These are phyloP conservation scores for Heimioporus sp. DNA, from an alignment of 768 basidiomycete species.

Conservation along the genomic window DNA sequence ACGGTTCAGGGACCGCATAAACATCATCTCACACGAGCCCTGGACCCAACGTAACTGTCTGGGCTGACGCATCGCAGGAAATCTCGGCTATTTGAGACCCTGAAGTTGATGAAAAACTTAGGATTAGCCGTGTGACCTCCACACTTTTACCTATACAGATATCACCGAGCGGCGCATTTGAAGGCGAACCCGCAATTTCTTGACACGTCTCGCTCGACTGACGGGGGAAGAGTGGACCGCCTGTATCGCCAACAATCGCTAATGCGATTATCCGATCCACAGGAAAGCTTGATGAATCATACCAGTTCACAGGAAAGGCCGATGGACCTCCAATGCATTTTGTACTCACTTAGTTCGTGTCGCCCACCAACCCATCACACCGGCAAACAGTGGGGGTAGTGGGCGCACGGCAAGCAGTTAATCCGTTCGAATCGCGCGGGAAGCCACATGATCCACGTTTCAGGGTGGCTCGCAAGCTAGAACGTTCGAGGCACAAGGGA, in stretches of 20 bases:
- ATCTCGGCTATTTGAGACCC: slow-evolving; percentile 54
- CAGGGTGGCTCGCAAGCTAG: too few species aligned
- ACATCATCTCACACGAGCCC: slow-evolving; percentile 64
- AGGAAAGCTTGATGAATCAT: not conserved
- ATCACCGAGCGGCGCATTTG: slow-evolving; percentile 34
- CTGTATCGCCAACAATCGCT: not conserved
- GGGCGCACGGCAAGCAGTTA: too few species aligned
- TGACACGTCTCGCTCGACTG: slow-evolving; percentile 25
- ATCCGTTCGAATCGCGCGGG: too few species aligned
- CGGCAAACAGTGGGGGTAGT: too few species aligned
- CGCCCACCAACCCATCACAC: too few species aligned
- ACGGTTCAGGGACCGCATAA: slow-evolving; percentile 47
- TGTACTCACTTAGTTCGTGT: too few species aligned
- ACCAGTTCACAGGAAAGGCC: not conserved
- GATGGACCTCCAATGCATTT: too few species aligned
- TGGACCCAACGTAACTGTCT: slow-evolving; percentile 39
- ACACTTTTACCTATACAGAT: slow-evolving; percentile 50
- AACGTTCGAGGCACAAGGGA: too few species aligned
- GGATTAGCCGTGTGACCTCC: slow-evolving; percentile 58
- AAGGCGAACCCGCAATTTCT: slow-evolving; percentile 29
- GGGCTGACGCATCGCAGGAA: slow-evolving; percentile 39
- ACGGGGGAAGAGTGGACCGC: not conserved
- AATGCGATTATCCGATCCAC: not conserved
- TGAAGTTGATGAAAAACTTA: slow-evolving; percentile 52
- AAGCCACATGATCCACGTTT: too few species aligned